Evolutionary conservation across 148 eudicot species (phyloP), one percentile per base, ranked within the genome.

Genomic region (Fagopyrum esculentum): DNA sequence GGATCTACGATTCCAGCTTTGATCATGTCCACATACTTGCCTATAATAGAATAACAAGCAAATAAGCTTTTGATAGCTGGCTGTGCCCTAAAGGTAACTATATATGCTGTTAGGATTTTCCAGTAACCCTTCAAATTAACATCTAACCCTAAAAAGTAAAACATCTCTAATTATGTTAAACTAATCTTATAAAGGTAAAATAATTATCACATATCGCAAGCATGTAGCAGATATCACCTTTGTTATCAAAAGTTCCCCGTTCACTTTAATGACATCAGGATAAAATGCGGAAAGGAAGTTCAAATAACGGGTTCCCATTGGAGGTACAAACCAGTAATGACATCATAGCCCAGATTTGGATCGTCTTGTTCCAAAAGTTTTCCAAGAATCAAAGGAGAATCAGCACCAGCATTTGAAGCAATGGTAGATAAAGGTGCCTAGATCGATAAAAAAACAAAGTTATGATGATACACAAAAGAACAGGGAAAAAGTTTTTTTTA

Each of bases 1-100:
- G 98, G 98, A 85, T 95, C 98, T 13, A 95, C 83, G 6, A 95
- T 92, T 82, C 97, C 98, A 29, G 93, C 87, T 77, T 86, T 82
- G 74, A 95, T 90, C 98, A 95, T 92, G 84, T 90, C 69, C 4
- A 92, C 97, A 48, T 92, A 95, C 80, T 87, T 59, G 73, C 97
- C 98, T 95, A 86, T 30, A 30, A 10, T 10, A 63, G 30, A 74
- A 45, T 50, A 56, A 48, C 2, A 29, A 7, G 15, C 61, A 6
- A 7, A 6, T 50, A 51, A 30, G 43, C 77, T 35, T 30, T 46
- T 52, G 9, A 5, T 29, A 70, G 29, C 22, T 45, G 3, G 45
- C 16, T 7, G 26, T n/a, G 6, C 4, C 10, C 49, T 0, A 57
- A 19, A 19, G 8, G 40, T 35, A 35, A 35, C 40, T 35, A 35